These are phyloP conservation scores for Cucurbita maxima DNA, from an alignment of 306 rosid genomes.

Conservation along the genomic window DNA sequence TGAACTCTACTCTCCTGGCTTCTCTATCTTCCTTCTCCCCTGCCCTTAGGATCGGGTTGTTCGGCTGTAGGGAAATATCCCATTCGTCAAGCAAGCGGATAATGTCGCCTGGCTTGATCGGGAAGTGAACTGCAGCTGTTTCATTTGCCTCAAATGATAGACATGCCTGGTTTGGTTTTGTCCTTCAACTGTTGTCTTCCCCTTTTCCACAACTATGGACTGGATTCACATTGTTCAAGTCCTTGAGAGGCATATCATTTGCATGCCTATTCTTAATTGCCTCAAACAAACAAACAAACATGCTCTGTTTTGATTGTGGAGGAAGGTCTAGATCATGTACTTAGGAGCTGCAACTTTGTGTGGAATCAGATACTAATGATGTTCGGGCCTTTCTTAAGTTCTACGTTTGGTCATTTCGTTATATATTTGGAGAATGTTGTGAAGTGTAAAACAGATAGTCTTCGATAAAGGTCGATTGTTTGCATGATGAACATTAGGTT, in stretches of 20 bases:
- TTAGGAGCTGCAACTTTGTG: too few species aligned
- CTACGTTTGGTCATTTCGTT: too few species aligned
- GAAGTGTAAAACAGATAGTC: too few species aligned
- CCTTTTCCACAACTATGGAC: conserved; percentile 6
- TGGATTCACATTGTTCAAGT: too few species aligned
- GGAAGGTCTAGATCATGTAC: too few species aligned
- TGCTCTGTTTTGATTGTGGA: background rate
- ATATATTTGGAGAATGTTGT: too few species aligned
- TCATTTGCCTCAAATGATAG: conserved; percentile 51
- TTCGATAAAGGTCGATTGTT: too few species aligned
- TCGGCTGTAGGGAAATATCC: conserved; percentile 43
- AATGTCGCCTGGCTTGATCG: conserved; percentile 38
- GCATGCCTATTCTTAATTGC: background rate
- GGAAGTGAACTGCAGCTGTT: conserved; percentile 62
- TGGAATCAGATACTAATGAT: too few species aligned
- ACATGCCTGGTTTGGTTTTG: conserved; percentile 26
- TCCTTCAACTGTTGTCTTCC: conserved; percentile 25
- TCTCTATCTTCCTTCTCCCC: conserved; percentile 58
- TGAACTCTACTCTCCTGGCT: conserved; percentile 51
- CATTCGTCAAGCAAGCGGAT: conserved; percentile 18
- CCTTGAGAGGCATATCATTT: conserved; percentile 11
- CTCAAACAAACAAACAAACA: background rate
- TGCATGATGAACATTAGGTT: too few species aligned
- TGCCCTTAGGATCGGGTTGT: conserved; percentile 33
- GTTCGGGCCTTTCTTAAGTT: too few species aligned